A percentile compares a stretch with the other conserved stretches of the same genome.
phyloP scores from a whole-genome alignment of 2,329 filamentous ascomycete species.

The Phoma sp. region DNA sequence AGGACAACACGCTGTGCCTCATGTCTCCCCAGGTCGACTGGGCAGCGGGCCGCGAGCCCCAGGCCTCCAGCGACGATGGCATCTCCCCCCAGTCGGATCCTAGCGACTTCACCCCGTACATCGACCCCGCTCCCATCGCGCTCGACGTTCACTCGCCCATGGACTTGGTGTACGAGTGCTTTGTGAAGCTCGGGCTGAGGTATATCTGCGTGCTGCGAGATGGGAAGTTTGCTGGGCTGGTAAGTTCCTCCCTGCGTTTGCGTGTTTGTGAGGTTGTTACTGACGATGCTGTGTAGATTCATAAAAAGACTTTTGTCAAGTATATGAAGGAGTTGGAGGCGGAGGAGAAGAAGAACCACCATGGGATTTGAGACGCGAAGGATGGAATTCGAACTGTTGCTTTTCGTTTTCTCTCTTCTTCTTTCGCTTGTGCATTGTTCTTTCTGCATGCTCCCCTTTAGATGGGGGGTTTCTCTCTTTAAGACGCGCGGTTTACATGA shows the following conservation, averaged over 20 bases:
- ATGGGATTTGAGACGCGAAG: not conserved
- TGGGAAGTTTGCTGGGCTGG: slow-evolving; percentile 86
- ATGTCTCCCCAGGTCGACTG: slow-evolving; percentile 72
- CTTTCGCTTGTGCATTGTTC: not conserved
- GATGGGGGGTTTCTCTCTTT: not conserved
- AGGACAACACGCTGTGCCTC: slow-evolving; percentile 75
- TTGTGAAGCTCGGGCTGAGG: slow-evolving; percentile 88
- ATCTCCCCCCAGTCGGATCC: slow-evolving; percentile 60
- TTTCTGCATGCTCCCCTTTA: not conserved
- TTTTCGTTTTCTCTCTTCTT: not conserved
- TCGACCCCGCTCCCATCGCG: slow-evolving; percentile 88
- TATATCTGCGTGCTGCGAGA: slow-evolving; percentile 90
- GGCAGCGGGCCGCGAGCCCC: slow-evolving; percentile 48
- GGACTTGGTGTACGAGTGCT: slow-evolving; percentile 95
- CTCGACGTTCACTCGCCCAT: slow-evolving; percentile 89
- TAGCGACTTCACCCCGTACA: slow-evolving; percentile 87
- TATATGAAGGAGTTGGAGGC: slow-evolving; percentile 86
- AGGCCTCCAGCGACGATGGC: slow-evolving; percentile 65
- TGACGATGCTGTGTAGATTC: slow-evolving; percentile 59
- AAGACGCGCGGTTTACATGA: not conserved
- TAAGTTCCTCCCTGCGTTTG: slow-evolving; percentile 52
- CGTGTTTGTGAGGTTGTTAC: not conserved
- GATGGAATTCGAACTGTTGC: not conserved
- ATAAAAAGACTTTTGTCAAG: slow-evolving; percentile 97
- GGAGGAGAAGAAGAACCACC: slow-evolving; percentile 37